Base-by-base conservation (phyloP, 768 basidiomycete species). In the Mycena vulgaris region DNA sequence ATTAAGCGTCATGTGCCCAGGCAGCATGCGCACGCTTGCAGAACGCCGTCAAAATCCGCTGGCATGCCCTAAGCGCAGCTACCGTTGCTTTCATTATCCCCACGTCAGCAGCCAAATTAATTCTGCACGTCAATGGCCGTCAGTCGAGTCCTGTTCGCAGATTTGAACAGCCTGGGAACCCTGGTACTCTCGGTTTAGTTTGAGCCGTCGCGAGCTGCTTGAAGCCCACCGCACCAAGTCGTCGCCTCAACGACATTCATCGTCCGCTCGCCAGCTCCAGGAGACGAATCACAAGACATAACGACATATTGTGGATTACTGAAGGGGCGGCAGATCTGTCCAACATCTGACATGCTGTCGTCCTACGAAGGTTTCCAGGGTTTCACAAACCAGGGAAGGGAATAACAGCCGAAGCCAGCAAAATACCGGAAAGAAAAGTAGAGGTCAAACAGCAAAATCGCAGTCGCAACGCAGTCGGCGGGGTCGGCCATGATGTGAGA, bases 331-430 rank as follows among this genome's bases (percentile, higher is more conserved):
- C 31, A 60, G 42, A 60, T 60, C 30, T 21, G 47, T 35, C 59
- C 45, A 35, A 60, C 42, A 60, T 60, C 39, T 60, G 59, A 60
- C 45, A n/a, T 60, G 59, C 59, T 60, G 59, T 60, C 39, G 21
- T 60, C 59, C 10, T 60, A 40, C 16, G 39, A 40, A 40, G 16
- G 39, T 19, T 40, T 40, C 39, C 57, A 45, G 40, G 57, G 40
- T 45, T 59, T 37, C 35, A 56, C 35, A 59, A 59, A 30, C 57
- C 39, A n/a, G 35, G 57, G 57, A 59, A 59, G 55, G 57, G 35
- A 40, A 45, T 59, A 30, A 45, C 57, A 40, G 39, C 40, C n/a
- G 35, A 39, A 30, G 28, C 16, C 17, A n/a, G 9, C 30, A 51
- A 51, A 27, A 28, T 51, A 28, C 48, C 48, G 28, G 52, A 55